Base-by-base conservation (phyloP, 257 asterid species). In the Gynochthodes officinalis region DNA sequence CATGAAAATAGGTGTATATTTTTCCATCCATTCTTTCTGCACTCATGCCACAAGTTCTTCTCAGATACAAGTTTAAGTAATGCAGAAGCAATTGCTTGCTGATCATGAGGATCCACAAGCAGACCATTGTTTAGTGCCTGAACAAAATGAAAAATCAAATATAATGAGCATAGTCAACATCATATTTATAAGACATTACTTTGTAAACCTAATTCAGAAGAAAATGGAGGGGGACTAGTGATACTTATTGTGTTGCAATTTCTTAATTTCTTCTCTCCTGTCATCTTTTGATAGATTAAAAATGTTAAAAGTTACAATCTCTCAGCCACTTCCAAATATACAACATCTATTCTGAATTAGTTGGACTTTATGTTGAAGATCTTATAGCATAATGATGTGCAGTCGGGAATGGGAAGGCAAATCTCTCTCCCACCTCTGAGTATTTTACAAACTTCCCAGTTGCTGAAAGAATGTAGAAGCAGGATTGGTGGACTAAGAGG, bases 71-170 rank as follows among this genome's bases (percentile, higher is more conserved):
- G 81, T 77, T 91, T 89, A 18, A 89, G 94, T 48, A 89, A 84
- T 3, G 97, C 97, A 77, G 85, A 85, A 14, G 90, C 80, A 30
- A 89, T 89, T 35, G 82, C 81, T 77, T 86, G 86, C 63, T 83
- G 92, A 79, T 91, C 89, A 66, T 91, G 97, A 55, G 97, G 97
- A 69, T 91, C 96, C 57, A 91, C 90, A 13, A 91, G 90, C 74
- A 89, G 80, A 28, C 97, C 97, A 32, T 89, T 91, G 76, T 89
- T 81, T 16, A 91, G 86, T 68, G 92, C 96, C 97, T 89, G 42
- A 53, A 14, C 48, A 70, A 42, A 61, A 61, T 62, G 46, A 68
- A 52, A 39, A 3, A 21, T 3, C 30, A 39, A 7, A 50, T 2
- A 32, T 39, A 32, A 43, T 2, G 35, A 18, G 14, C n/a, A 7